Evolutionary conservation across 345 rosid species (phyloP).

Genomic region (Lepidium didymum): DNA sequence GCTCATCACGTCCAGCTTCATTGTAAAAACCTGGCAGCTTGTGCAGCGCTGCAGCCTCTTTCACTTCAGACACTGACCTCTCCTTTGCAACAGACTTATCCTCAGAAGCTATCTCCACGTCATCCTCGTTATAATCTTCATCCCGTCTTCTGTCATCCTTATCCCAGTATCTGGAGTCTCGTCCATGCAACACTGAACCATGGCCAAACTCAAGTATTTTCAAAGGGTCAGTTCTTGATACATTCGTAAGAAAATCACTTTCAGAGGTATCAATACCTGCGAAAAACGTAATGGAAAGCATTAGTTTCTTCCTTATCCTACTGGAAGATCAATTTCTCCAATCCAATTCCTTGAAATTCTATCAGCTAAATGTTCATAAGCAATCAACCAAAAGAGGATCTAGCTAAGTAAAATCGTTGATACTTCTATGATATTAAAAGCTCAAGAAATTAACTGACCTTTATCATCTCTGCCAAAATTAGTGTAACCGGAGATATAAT

Average conservation of each 20-base stretch:
- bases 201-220: slow-evolving; percentile 68
- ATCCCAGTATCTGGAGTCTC: slow-evolving; percentile 95
- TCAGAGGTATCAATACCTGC: slow-evolving; percentile 29
- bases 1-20: slow-evolving; percentile 83
- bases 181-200: slow-evolving; percentile 62
- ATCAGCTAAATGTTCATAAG: neutral
- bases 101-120: slow-evolving; percentile 28
- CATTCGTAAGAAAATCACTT: slow-evolving; percentile 70
- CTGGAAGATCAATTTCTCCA: neutral
- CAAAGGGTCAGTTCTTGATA: slow-evolving; percentile 48
- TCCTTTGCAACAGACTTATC: slow-evolving; percentile 25
- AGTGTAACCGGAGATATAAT: slow-evolving; percentile 37
- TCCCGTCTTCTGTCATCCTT: slow-evolving; percentile 94
- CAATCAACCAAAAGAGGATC: neutral
- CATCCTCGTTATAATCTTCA: slow-evolving; percentile 73
- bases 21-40: slow-evolving; percentile 49
- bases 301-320: slow-evolving; percentile 51
- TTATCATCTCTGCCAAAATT: slow-evolving; percentile 4
- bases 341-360: neutral
- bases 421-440: too few relatives aligned
- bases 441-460: slow-evolving; percentile 29
- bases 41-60: slow-evolving; percentile 22
- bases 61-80: slow-evolving; percentile 22
- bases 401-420: neutral
- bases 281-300: neutral